Base-by-base conservation (phyloP, 2,329 filamentous ascomycete species). In the Fusarium sp. region DNA sequence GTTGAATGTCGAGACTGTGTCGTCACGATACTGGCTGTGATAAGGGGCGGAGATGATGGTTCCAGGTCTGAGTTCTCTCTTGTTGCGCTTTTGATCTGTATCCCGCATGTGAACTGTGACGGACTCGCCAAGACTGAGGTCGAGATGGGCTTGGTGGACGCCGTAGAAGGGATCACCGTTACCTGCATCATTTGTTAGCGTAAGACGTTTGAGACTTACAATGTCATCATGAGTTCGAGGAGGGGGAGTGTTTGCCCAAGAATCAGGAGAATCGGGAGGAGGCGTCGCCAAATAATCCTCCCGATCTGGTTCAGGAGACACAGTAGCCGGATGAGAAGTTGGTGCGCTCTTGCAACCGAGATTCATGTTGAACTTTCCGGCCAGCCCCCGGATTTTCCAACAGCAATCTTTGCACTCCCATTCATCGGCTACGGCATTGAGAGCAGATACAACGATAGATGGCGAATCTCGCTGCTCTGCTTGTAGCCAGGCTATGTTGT, bases 21-120 rank as follows among this genome's bases (percentile, higher is more conserved):
- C 39, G 1, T 51, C 24, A 15, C 52, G 55, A 15, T 57, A 50
- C 13, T 71, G 64, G 14, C 36, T 62, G 19, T 73, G 71, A 15
- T 62, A 49, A 10, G 71, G 62, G 2, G 64, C 62, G 1, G 71
- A 73, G 36, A 73, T 70, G 52, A 73, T 63, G 5, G 55, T 65
- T 6, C 71, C 71, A 3, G 45, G 43, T 3, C 8, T 22, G n/a
- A 72, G 64, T 5, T 67, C 39, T 1, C 15, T 10, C 7, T 8
- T 17, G 6, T 7, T 9, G 1, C 24, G 22, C 14, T 19, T 38
- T 2, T 43, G 17, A 28, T 73, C 71, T 5, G 58, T 57, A 6
- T 8, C 8, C 5, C 71, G 58, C 63, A 66, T 66, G 7, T 33
- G 28, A 4, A 58, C 56, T 5, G 39, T 40, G 13, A 71, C 63